Base-by-base conservation (phyloP, 1,284 basidiomycete species). In the Flammula alnicola region DNA sequence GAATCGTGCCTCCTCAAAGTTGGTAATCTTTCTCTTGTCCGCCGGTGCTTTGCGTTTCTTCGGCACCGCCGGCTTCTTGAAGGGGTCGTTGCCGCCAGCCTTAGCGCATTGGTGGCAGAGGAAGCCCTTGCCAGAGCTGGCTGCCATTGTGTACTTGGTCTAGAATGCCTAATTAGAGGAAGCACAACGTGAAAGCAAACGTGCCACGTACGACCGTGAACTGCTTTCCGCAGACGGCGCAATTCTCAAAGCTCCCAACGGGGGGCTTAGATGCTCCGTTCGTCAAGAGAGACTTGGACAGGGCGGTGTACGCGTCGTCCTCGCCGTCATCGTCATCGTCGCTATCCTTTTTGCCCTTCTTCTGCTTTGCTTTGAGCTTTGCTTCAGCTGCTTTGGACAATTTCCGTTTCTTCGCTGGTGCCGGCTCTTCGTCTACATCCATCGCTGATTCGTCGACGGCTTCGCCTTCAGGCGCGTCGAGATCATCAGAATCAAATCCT, bases 81-180 rank as follows among this genome's bases (percentile, higher is more conserved):
- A 94, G 0, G 91, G 90, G 60, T 94, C 88, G 1, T 75, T 73
- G 1, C 90, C 91, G 2, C 83, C 78, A 0, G 80, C 76, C 58
- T 91, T 92, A 1, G 86, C 83, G 65, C 93, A 96, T 5, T 71
- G 66, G 58, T 93, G 87, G 61, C 93, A 95, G 19, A 95, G 77
- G 61, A 78, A 94, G 0, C 88, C 90, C 0, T 85, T 83, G 1
- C 80, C 80, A 1, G 84, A 78, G 45, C 78, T 78, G 1, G 82
- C 81, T 3, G 89, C 81, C 61, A 90, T 74, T 0, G 93, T 95
- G 60, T 95, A 95, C 55, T 82, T 86, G 0, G 93, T 95, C 92
- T 95, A 55, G 8, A 16, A 22, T 35, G 30, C 32, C 30, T 8
- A 19, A 44, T 52, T 6, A 54, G 32, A 37, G 14, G 42, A 37